A percentile compares a stretch with the other conserved stretches of the same genome.
These are phyloP conservation scores for Geotrichum restrictum DNA, from an alignment of 1,139 yeast genomes.

Conservation along the genomic window DNA sequence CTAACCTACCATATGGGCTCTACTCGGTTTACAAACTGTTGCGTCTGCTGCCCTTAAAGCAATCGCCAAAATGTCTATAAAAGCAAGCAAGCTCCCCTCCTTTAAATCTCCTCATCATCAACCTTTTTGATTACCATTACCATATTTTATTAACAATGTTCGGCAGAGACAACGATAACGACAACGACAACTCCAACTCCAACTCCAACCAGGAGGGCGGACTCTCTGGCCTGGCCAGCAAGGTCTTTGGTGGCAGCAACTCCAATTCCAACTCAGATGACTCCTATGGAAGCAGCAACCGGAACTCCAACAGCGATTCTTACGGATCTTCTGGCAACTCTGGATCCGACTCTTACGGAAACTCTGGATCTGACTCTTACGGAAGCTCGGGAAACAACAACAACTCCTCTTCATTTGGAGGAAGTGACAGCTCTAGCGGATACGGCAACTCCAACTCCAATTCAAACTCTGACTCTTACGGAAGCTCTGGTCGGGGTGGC, in stretches of 20 bases:
- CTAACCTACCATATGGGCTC: no score
- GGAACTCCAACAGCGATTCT: conserved; percentile 13
- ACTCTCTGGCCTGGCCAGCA: conserved; percentile 23
- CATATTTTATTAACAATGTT: background rate
- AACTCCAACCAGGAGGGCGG: conserved; percentile 7
- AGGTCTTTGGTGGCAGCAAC: conserved; percentile 27
- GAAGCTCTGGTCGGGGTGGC: conserved; percentile 18
- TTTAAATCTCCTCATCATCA: background rate
- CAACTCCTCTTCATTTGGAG: conserved; percentile 20
- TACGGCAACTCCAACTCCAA: conserved; percentile 15
- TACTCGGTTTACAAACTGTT: no score
- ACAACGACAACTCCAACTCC: conserved; percentile 20
- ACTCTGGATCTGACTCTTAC: conserved; percentile 27
- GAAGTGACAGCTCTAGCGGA: no score
- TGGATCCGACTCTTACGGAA: conserved; percentile 22
- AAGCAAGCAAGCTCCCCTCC: no score
- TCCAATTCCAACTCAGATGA: conserved; percentile 23
- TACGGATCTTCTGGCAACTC: conserved; percentile 18
- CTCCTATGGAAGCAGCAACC: conserved; percentile 16
- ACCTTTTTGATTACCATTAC: background rate
- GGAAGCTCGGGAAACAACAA: conserved; percentile 31
- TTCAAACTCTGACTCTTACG: conserved; percentile 27
- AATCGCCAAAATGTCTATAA: no score
- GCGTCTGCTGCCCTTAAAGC: no score
- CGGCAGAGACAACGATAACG: conserved; percentile 20